Evolutionary conservation across 2,329 filamentous ascomycete species (phyloP).

Genomic region (Hymenoscyphus occultus): DNA sequence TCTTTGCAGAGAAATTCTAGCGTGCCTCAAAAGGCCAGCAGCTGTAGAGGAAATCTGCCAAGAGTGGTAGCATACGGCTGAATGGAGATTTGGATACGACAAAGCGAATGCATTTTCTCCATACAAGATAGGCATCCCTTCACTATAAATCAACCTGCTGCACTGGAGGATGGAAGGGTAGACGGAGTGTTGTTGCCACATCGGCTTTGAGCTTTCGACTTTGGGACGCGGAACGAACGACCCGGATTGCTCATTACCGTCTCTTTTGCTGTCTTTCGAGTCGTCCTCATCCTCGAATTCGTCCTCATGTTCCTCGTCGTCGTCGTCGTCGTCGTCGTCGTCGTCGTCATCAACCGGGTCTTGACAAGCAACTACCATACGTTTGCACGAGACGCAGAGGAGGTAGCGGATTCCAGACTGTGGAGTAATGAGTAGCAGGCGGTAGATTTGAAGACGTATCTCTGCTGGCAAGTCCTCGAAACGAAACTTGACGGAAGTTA

Average conservation of each 20-base stretch:
- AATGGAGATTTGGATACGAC: background rate
- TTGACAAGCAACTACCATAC: background rate
- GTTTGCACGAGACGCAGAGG: background rate
- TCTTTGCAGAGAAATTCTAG: background rate
- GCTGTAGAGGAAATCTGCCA: background rate
- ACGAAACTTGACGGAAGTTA: background rate
- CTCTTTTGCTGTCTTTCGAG: background rate
- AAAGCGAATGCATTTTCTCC: background rate
- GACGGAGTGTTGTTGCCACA: background rate
- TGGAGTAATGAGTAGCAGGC: background rate
- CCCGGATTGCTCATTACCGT: background rate
- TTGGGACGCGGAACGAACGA: background rate
- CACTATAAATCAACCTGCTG: background rate
- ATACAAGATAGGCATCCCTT: background rate
- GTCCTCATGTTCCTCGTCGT: no score
- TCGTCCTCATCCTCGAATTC: background rate
- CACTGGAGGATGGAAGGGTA: background rate
- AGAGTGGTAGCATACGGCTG: background rate
- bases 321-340: background rate
- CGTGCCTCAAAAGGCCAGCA: background rate
- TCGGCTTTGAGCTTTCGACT: background rate
- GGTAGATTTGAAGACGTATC: background rate
- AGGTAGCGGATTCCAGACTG: background rate
- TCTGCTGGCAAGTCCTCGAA: background rate
- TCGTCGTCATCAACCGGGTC: background rate